These are phyloP conservation scores for Kwoniella sp. DNA, from an alignment of 768 basidiomycete genomes.

Conservation along the genomic window DNA sequence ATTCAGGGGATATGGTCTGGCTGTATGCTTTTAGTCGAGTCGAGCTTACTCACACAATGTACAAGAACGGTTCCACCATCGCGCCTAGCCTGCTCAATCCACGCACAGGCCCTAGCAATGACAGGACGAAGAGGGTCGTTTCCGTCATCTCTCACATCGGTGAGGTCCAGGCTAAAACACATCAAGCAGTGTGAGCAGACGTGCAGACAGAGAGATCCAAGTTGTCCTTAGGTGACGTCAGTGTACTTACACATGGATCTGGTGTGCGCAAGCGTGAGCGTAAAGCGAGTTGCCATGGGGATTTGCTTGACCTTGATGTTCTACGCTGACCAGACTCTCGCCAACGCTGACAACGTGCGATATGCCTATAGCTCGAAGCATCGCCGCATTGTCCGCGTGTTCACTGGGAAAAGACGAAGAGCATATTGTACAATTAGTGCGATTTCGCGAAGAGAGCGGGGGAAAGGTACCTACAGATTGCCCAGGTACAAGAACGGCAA, in stretches of 20 bases:
- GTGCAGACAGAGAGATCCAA: neutral
- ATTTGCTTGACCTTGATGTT: slow-evolving; percentile 62
- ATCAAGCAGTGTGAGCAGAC: slow-evolving; percentile 1
- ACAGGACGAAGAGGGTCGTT: slow-evolving; percentile 91
- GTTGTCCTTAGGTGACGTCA: too few relatives aligned
- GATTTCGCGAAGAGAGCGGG: neutral
- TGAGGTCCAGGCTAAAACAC: slow-evolving; percentile 48
- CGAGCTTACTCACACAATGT: slow-evolving; percentile 67
- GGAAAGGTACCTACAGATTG: slow-evolving; percentile 74
- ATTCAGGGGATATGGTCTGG: too few relatives aligned
- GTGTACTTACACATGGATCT: slow-evolving; percentile 38
- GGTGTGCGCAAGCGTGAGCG: slow-evolving; percentile 28
- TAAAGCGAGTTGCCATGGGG: slow-evolving; percentile 55
- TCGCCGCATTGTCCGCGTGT: slow-evolving; percentile 90
- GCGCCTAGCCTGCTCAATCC: slow-evolving; percentile 83
- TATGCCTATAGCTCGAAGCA: slow-evolving; percentile 93
- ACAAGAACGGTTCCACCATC: slow-evolving; percentile 89
- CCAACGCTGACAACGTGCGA: slow-evolving; percentile 97
- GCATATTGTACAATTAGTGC: slow-evolving; percentile 5
- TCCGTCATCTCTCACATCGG: slow-evolving; percentile 83
- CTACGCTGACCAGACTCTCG: slow-evolving; percentile 72
- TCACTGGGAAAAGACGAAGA: slow-evolving; percentile 62
- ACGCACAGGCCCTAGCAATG: slow-evolving; percentile 82
- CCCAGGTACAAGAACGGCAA: slow-evolving; percentile 92
- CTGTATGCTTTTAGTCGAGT: too few relatives aligned